These are phyloP conservation scores for Aphanocladium album DNA, from an alignment of 2,329 filamentous ascomycete species.

Conservation along the genomic window DNA sequence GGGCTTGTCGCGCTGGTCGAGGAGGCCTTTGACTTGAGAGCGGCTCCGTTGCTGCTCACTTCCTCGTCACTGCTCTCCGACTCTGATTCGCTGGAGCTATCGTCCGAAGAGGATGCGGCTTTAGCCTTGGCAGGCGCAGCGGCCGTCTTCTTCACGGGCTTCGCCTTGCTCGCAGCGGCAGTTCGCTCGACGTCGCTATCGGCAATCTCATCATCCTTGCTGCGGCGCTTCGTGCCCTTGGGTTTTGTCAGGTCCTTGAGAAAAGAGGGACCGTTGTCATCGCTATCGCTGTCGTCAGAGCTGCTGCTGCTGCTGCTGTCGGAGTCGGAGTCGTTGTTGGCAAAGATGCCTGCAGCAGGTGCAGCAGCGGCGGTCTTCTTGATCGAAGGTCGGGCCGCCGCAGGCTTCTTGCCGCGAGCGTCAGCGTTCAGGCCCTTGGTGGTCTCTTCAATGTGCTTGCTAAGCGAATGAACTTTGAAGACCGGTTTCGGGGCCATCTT, in stretches of 20 bases:
- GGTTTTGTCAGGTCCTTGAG: constrained; percentile 28
- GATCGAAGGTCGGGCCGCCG: constrained; percentile 21
- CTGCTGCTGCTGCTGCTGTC: constrained; percentile 28
- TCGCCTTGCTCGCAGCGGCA: constrained; percentile 21
- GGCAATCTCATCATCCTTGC: constrained; percentile 35
- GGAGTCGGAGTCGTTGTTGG: constrained; percentile 26
- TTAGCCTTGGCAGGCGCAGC: constrained; percentile 10
- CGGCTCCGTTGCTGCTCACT: constrained; percentile 23
- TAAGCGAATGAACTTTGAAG: constrained; percentile 33
- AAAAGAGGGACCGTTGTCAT: constrained; percentile 24
- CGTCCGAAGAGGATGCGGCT: constrained; percentile 14
- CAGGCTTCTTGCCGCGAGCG: constrained; percentile 27
- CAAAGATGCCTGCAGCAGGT: constrained; percentile 24
- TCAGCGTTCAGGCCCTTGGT: constrained; percentile 30
- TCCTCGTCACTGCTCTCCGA: constrained; percentile 19
- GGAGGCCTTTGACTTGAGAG: constrained; percentile 22
- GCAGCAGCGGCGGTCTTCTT: constrained; percentile 22
- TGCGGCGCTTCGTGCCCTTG: constrained; percentile 21
- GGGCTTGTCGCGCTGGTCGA: constrained; percentile 16
- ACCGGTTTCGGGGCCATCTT: constrained; percentile 33
- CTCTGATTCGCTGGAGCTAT: constrained; percentile 15
- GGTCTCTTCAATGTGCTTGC: constrained; percentile 33
- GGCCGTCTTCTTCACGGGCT: constrained; percentile 11
- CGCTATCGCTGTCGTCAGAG: constrained; percentile 28
- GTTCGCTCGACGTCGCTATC: constrained; percentile 38